Conservation (phyloP, 768 basidiomycete genomes). For the Clitopilus passeckerianus region DNA sequence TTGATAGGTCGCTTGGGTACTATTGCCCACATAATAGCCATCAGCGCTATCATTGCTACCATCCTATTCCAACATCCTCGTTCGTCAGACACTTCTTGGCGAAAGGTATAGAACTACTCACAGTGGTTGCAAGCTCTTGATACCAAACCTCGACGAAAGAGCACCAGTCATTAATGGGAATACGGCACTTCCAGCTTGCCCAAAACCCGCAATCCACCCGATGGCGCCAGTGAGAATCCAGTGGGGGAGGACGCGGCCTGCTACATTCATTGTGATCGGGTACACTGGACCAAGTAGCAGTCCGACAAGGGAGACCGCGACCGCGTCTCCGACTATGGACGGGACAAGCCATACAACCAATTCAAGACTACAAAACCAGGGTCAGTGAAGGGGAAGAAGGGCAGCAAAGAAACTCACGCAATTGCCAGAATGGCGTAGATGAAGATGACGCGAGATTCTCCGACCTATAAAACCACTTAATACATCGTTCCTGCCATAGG, state of each 20-base stretch:
- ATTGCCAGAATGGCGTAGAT: conserved; percentile 49
- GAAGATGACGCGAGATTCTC: conserved; percentile 48
- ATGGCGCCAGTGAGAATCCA: conserved; percentile 43
- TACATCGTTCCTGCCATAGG: neutral
- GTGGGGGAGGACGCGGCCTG: conserved; percentile 47
- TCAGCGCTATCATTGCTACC: too few relatives aligned
- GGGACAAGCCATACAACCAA: conserved; percentile 44
- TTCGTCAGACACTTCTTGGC: neutral
- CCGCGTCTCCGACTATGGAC: conserved; percentile 40
- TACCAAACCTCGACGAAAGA: conserved; percentile 35
- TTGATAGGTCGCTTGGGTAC: too few relatives aligned
- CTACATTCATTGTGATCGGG: conserved; percentile 50
- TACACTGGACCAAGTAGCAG: conserved; percentile 52
- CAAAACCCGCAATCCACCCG: conserved; percentile 51
- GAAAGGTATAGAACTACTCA: conserved; percentile 17
- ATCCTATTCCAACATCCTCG: neutral
- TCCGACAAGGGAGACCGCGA: conserved; percentile 44
- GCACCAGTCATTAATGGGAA: conserved; percentile 48
- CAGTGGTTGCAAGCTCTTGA: conserved; percentile 43
- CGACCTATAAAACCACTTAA: conserved; percentile 29
- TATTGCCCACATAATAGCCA: too few relatives aligned
- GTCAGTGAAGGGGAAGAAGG: neutral
- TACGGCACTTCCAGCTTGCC: conserved; percentile 44
- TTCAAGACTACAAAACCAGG: neutral
- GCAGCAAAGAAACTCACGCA: conserved; percentile 22